A percentile compares a stretch with the other conserved stretches of the same genome.
Evolutionary conservation across 2,329 filamentous ascomycete genomes (phyloP).

Genomic region (Exophiala aquamarina): DNA sequence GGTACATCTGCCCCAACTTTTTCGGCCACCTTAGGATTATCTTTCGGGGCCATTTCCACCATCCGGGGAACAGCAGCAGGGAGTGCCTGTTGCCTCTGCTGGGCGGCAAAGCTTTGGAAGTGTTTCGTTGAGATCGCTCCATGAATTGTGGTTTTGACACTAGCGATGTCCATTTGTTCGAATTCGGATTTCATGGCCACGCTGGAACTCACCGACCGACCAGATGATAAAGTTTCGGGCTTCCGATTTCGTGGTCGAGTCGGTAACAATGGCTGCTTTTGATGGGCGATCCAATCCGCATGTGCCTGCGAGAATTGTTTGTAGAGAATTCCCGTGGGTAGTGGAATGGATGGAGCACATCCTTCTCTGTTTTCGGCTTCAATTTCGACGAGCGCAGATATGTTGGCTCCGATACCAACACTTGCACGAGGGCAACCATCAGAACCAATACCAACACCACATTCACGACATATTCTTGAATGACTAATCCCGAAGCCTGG

Average conservation of each 20-base stretch:
- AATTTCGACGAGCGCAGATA: conserved; percentile 48
- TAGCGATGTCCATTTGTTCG: conserved; percentile 2
- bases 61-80: conserved; percentile 20
- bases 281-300: conserved; percentile 40
- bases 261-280: conserved; percentile 21
- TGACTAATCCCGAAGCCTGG: conserved; percentile 45
- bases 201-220: background rate
- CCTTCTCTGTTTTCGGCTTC: conserved; percentile 46
- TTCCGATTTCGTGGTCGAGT: conserved; percentile 12
- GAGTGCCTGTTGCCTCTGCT: conserved; percentile 46
- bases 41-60: conserved; percentile 5
- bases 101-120: conserved; percentile 45
- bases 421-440: conserved; percentile 43
- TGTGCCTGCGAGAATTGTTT: conserved; percentile 41
- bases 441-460: conserved; percentile 44
- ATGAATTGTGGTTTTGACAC: conserved; percentile 6
- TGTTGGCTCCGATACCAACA: conserved; percentile 45
- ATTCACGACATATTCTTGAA: conserved; percentile 44
- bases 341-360: conserved; percentile 45
- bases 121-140: conserved; percentile 8
- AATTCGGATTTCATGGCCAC: conserved; percentile 1
- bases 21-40: conserved; percentile 1
- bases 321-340: conserved; percentile 48
- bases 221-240: too few relatives aligned
- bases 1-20: conserved; percentile 5